A percentile compares a stretch with the other conserved stretches of the same genome.
Conservation (phyloP, 108 stramenopile species). For the Cyclotella sp. region DNA sequence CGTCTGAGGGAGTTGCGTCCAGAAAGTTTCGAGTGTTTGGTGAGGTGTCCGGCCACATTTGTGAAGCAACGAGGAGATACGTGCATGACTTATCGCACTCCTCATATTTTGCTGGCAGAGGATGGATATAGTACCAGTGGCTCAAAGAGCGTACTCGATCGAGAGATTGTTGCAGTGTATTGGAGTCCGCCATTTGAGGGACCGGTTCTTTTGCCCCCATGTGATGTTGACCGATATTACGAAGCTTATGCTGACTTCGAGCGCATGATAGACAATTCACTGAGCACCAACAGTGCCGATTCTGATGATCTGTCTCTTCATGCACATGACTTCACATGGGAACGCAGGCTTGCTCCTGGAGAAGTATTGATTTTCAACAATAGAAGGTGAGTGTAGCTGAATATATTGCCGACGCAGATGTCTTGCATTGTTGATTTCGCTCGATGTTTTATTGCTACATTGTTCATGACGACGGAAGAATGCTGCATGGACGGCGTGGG, state of each 20-base stretch:
- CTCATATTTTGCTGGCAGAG: constrained; percentile 65
- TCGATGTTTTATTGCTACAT: neutral
- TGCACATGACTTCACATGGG: constrained; percentile 72
- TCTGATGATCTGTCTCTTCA: constrained; percentile 48
- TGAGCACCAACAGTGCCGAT: neutral
- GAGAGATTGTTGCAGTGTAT: constrained; percentile 69
- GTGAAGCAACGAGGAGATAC: constrained; percentile 77
- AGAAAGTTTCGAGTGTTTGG: constrained; percentile 65
- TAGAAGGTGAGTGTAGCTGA: constrained; percentile 25
- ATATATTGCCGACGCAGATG: neutral
- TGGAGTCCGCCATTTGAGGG: constrained; percentile 90
- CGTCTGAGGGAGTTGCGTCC: constrained; percentile 62
- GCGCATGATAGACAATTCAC: constrained; percentile 54
- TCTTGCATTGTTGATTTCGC: neutral
- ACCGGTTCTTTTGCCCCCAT: constrained; percentile 55
- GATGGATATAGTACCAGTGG: constrained; percentile 20
- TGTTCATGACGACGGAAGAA: constrained; percentile 21
- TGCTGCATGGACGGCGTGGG: constrained; percentile 77
- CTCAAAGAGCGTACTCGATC: constrained; percentile 23
- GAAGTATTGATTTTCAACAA: constrained; percentile 85
- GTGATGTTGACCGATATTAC: constrained; percentile 60
- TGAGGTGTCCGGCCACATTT: constrained; percentile 67
- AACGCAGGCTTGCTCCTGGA: constrained; percentile 55
- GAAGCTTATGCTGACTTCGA: constrained; percentile 77
- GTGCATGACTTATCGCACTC: constrained; percentile 73